phyloP scores from a whole-genome alignment of 176 grass and related monocot genomes.

The Zea mays region DNA sequence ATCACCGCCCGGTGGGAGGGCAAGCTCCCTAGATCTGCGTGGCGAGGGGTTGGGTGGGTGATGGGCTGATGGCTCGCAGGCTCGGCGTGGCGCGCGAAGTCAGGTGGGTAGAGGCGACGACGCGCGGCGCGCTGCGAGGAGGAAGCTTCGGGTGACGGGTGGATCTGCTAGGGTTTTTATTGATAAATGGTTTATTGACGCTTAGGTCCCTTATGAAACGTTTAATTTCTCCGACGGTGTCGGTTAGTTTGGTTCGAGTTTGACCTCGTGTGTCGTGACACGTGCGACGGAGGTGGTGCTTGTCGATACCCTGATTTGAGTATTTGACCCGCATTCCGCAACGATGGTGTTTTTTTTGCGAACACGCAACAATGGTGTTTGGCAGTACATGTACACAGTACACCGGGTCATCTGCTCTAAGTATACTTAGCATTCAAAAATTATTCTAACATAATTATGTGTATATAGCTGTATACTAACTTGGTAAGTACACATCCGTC shows the following conservation, averaged over 20 bases:
- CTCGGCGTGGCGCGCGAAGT: too few relatives aligned
- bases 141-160: slow-evolving; percentile 42
- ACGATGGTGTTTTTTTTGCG: neutral
- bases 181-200: neutral
- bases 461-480: too few relatives aligned
- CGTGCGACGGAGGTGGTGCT: neutral
- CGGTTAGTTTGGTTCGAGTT: neutral
- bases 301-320: neutral
- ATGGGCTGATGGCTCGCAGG: neutral
- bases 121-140: slow-evolving; percentile 13
- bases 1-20: neutral
- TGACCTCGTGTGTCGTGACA: slow-evolving; percentile 17
- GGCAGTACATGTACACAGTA: too few relatives aligned
- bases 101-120: neutral
- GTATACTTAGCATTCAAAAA: too few relatives aligned
- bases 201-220: accelerated
- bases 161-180: slow-evolving; percentile 44
- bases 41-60: neutral
- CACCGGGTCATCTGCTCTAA: too few relatives aligned
- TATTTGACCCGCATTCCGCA: too few relatives aligned
- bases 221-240: neutral
- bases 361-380: neutral
- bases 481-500: too few relatives aligned
- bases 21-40: slow-evolving; percentile 17
- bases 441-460: too few relatives aligned